A percentile compares a stretch with the other conserved stretches of the same genome.
Conservation (phyloP, 2,329 filamentous ascomycete species). For the Alternaria arborescens region DNA sequence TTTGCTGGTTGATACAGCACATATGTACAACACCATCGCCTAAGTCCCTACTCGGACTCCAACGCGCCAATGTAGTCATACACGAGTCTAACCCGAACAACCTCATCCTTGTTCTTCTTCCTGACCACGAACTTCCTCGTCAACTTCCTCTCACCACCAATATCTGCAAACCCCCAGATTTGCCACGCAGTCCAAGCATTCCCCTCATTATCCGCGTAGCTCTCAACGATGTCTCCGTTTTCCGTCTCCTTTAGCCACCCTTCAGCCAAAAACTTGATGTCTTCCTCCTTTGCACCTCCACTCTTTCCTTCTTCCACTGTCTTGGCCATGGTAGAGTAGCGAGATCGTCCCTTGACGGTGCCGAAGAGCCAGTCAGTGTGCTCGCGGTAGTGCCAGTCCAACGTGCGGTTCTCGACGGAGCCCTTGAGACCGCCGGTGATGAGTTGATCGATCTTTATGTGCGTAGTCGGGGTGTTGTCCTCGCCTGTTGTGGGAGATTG, state of each 20-base stretch:
- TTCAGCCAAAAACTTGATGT: slow-evolving; percentile 34
- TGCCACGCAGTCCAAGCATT: slow-evolving; percentile 50
- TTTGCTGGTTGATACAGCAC: background rate
- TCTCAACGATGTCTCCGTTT: slow-evolving; percentile 47
- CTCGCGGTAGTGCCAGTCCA: slow-evolving; percentile 68
- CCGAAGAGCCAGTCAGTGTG: slow-evolving; percentile 86
- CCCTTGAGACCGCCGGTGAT: slow-evolving; percentile 75
- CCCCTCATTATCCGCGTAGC: slow-evolving; percentile 43
- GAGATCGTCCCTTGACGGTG: slow-evolving; percentile 67
- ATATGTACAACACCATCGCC: background rate
- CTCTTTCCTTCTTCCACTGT: slow-evolving; percentile 33
- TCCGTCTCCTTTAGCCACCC: slow-evolving; percentile 42
- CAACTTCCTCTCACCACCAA: slow-evolving; percentile 43
- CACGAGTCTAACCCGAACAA: slow-evolving; percentile 40
- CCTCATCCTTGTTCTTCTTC: slow-evolving; percentile 43
- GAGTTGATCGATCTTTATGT: slow-evolving; percentile 77
- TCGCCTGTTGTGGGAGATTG: slow-evolving; percentile 29
- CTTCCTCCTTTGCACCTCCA: slow-evolving; percentile 31
- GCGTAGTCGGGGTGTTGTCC: slow-evolving; percentile 49
- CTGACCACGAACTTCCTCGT: slow-evolving; percentile 45
- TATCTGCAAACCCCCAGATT: slow-evolving; percentile 45
- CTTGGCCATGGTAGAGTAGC: slow-evolving; percentile 54
- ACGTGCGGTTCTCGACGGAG: slow-evolving; percentile 65
- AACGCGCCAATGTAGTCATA: slow-evolving; percentile 46
- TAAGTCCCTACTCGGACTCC: slow-evolving; percentile 8